These are phyloP conservation scores for Debaryomyces castellii DNA, from an alignment of 805 yeast genomes.

Conservation along the genomic window DNA sequence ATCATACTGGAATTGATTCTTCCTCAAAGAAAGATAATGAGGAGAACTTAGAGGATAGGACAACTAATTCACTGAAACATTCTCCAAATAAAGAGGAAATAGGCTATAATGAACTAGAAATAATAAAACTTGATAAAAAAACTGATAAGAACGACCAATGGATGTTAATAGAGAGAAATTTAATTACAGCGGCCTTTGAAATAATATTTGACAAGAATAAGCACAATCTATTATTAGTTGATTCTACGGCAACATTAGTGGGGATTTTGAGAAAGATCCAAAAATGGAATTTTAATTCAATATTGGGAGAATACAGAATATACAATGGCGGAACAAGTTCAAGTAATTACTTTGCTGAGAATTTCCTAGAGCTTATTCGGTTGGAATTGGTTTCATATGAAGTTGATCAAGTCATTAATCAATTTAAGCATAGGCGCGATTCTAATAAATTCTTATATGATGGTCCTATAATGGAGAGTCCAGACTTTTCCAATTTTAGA, in stretches of 20 bases:
- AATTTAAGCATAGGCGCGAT: conserved; percentile 14
- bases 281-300: conserved; percentile 85
- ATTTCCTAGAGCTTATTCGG: conserved; percentile 72
- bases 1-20: conserved; percentile 23
- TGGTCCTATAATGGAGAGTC: background rate
- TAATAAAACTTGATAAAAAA: conserved; percentile 21
- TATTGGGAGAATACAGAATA: conserved; percentile 80
- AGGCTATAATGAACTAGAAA: conserved; percentile 13
- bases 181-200: conserved; percentile 66
- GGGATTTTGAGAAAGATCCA: conserved; percentile 82
- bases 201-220: conserved; percentile 60
- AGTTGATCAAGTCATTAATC: conserved; percentile 27
- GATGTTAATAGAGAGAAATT: conserved; percentile 70
- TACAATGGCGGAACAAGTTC: conserved; percentile 64
- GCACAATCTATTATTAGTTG: conserved; percentile 73
- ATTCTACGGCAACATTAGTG: conserved; percentile 73
- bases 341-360: conserved; percentile 77
- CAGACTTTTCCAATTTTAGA: conserved; percentile 1
- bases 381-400: conserved; percentile 49
- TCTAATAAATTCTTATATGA: background rate
- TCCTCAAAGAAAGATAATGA: conserved; percentile 18
- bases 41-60: conserved; percentile 4
- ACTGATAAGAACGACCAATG: conserved; percentile 53
- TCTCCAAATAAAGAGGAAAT: background rate
- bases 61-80: conserved; percentile 9